Base-by-base conservation (phyloP, 805 yeast species). In the Spathaspora hagerdaliae region DNA sequence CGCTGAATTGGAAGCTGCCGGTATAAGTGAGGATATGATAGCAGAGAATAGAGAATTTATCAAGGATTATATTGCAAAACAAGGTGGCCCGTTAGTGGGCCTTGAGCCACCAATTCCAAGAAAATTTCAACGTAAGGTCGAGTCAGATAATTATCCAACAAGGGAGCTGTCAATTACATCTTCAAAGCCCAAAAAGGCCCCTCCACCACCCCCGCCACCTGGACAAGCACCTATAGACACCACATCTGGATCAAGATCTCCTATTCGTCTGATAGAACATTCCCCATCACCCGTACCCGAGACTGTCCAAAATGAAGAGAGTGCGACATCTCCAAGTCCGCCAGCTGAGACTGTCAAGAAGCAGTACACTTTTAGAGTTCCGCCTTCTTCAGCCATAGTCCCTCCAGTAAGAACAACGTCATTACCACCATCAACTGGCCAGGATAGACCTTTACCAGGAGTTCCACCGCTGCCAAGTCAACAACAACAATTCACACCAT, bases 21-120 rank as follows among this genome's bases (percentile, higher is more conserved):
- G 96, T 0, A 88, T 88, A 47, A 64, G 87, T 1, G 95, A 88
- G 57, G 96, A 87, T 53, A 84, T 86, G 91, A 87, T 88, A 60
- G 94, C 91, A 0, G 92, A 86, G 43, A 87, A 88, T 59, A 73
- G 90, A 48, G 87, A 85, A 48, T 87, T 87, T 60, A 86, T 88
- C 58, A 88, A 86, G 61, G 83, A 82, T 44, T 88, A 85, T 58
- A 85, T 88, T 47, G 68, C 80, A 3, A 72, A 83, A 55, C 83
- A 81, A 60, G 88, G 94, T 44, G 86, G 91, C 19, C 84, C 94
- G 31, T 68, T 92, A 63, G 85, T 85, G 27, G 95, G 95, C 1
- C 65, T 85, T 26, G 95, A 87, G 58, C 95, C 95, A 5, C 96
- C 96, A 12, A 70, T 87, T 42, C 95, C 94, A 4, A 73, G 92